Evolutionary conservation across 805 yeast genomes (phyloP).

Genomic region (Brettanomyces anomalus): DNA sequence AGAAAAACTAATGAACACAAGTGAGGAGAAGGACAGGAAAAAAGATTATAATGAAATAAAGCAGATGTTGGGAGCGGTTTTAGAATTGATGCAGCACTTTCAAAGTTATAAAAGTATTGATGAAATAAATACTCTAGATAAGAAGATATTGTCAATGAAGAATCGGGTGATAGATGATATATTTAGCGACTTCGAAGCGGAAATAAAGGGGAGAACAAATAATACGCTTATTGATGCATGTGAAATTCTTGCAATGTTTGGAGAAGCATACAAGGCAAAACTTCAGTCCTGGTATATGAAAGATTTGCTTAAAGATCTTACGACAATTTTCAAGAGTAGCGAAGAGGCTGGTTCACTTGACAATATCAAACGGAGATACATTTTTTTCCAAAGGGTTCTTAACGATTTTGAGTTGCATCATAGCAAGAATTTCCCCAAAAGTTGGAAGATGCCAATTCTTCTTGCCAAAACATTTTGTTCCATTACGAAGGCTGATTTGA

Average conservation of each 20-base stretch:
- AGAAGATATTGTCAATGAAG: slow-evolving; percentile 50
- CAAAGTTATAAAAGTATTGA: slow-evolving; percentile 76
- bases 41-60: slow-evolving; percentile 44
- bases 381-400: slow-evolving; percentile 69
- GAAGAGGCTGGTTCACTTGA: slow-evolving; percentile 96
- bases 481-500: slow-evolving; percentile 59
- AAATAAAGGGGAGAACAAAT: slow-evolving; percentile 28
- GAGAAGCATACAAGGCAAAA: slow-evolving; percentile 45
- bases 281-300: slow-evolving; percentile 68
- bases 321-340: slow-evolving; percentile 59
- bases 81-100: slow-evolving; percentile 64
- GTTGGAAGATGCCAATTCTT: slow-evolving; percentile 63
- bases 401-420: slow-evolving; percentile 44
- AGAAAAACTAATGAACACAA: slow-evolving; percentile 31
- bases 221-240: slow-evolving; percentile 54
- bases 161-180: slow-evolving; percentile 58
- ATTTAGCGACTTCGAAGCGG: slow-evolving; percentile 60
- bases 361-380: slow-evolving; percentile 70
- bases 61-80: slow-evolving; percentile 57
- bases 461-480: slow-evolving; percentile 57
- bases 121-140: slow-evolving; percentile 61
- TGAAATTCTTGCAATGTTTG: slow-evolving; percentile 56
- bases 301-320: slow-evolving; percentile 62
- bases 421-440: slow-evolving; percentile 49
- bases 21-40: not conserved